Percentiles rank a stretch among this genome's conserved stretches.
Evolutionary conservation across 176 grass and related monocot species (phyloP).

Genomic region (Echinochloa phyllopogon): DNA sequence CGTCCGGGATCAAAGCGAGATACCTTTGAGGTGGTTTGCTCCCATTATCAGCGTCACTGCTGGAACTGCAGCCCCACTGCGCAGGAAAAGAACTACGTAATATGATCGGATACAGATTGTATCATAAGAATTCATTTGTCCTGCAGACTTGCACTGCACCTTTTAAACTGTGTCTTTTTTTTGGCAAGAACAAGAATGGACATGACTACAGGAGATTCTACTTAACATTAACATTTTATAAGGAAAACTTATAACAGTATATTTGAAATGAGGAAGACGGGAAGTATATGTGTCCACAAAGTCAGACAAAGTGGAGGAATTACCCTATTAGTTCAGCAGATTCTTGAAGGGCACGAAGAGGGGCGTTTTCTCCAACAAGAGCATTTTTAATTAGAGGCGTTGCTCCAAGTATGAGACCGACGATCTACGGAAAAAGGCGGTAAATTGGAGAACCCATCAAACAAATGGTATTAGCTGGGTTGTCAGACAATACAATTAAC

Average conservation of each 20-base stretch:
- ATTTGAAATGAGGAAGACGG: neutral
- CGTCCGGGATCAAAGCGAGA: neutral
- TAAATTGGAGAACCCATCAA: neutral
- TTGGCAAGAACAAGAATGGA: too few relatives aligned
- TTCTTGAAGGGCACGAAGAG: conserved; percentile 76
- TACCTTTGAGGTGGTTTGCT: conserved; percentile 82
- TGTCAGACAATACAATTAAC: neutral
- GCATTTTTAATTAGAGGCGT: conserved; percentile 62
- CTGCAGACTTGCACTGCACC: neutral
- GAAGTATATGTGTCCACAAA: neutral
- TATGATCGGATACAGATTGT: neutral
- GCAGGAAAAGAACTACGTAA: neutral
- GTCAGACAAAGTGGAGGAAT: neutral
- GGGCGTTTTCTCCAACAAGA: conserved; percentile 63
- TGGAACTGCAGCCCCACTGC: conserved; percentile 71
- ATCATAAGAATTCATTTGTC: neutral
- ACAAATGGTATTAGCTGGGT: neutral
- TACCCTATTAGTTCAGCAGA: conserved; percentile 79
- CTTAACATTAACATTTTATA: too few relatives aligned
- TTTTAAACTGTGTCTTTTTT: too few relatives aligned
- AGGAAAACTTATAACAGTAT: neutral
- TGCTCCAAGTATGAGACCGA: conserved; percentile 71
- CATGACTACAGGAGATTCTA: too few relatives aligned
- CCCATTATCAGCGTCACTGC: conserved; percentile 82
- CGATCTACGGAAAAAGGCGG: conserved; percentile 52